These are phyloP conservation scores for Metschnikowia henanensis DNA, from an alignment of 805 yeast genomes.

Conservation along the genomic window DNA sequence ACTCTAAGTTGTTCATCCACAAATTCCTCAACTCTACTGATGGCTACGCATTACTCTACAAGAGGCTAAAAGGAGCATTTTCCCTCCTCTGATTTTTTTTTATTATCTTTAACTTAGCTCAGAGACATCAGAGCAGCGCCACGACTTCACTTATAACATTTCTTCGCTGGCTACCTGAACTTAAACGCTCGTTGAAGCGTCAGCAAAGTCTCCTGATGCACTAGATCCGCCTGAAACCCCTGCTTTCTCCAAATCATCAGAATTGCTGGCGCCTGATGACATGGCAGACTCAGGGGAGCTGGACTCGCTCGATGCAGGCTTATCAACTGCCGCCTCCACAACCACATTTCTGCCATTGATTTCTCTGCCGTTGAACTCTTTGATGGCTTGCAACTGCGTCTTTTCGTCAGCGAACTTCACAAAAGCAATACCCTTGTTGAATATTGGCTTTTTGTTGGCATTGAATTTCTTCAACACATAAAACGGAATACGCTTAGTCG, in stretches of 20 bases:
- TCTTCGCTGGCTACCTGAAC: too few relatives aligned
- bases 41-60: too few relatives aligned
- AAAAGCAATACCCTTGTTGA: conserved; percentile 66
- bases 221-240: background rate
- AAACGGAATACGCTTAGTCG: conserved; percentile 48
- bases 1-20: too few relatives aligned
- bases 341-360: conserved; percentile 64
- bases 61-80: too few relatives aligned
- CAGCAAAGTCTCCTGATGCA: conserved; percentile 4
- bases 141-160: too few relatives aligned
- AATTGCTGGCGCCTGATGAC: conserved; percentile 1
- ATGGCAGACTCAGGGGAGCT: conserved; percentile 4
- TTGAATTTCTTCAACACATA: conserved; percentile 43
- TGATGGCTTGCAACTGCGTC: conserved; percentile 70
- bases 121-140: background rate
- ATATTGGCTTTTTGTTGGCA: conserved; percentile 41
- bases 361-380: conserved; percentile 60
- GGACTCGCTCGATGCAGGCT: conserved; percentile 28
- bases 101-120: too few relatives aligned
- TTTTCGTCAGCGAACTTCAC: conserved; percentile 60
- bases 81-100: too few relatives aligned
- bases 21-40: too few relatives aligned
- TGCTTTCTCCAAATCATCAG: background rate
- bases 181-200: conserved; percentile 1
- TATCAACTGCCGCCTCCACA: conserved; percentile 74